Evolutionary conservation across 495 filamentous ascomycete species (phyloP).

Genomic region (Trichoderma asperelloides): DNA sequence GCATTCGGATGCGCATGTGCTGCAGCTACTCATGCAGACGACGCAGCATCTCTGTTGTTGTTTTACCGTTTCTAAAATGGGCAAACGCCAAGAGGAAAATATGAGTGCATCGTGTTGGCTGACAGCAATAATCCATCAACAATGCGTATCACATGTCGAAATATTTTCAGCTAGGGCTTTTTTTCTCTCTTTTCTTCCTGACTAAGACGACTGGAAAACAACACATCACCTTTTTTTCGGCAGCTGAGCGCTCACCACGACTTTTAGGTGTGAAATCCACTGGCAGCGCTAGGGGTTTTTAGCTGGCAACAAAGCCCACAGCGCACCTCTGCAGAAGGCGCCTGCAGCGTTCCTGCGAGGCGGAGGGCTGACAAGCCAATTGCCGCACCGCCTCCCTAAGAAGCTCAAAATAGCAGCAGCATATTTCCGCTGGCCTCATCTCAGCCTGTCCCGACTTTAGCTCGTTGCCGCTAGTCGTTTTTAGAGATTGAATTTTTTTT

Average conservation of each 20-base stretch:
- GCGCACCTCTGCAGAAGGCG: background rate
- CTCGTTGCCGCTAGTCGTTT: no score
- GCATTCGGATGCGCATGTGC: background rate
- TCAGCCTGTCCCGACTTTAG: background rate
- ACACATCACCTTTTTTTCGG: no score
- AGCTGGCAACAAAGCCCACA: background rate
- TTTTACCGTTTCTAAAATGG: no score
- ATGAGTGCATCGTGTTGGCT: no score
- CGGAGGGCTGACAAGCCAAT: conserved; percentile 2
- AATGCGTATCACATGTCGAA: no score
- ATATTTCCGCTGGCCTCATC: background rate
- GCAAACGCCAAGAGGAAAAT: no score
- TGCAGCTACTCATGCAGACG: conserved; percentile 4
- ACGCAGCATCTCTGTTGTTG: background rate
- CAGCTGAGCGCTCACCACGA: background rate
- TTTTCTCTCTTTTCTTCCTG: no score
- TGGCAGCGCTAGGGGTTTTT: background rate
- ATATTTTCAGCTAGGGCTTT: no score
- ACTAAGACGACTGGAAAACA: no score
- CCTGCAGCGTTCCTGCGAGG: conserved; percentile 7
- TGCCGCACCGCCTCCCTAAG: conserved; percentile 5
- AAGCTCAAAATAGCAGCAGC: conserved; percentile 5
- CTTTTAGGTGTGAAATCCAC: background rate
- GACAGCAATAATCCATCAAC: no score
- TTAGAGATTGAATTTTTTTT: no score